These are phyloP conservation scores for Fusarium sp. DNA, from an alignment of 2,329 filamentous ascomycete species.

Conservation along the genomic window DNA sequence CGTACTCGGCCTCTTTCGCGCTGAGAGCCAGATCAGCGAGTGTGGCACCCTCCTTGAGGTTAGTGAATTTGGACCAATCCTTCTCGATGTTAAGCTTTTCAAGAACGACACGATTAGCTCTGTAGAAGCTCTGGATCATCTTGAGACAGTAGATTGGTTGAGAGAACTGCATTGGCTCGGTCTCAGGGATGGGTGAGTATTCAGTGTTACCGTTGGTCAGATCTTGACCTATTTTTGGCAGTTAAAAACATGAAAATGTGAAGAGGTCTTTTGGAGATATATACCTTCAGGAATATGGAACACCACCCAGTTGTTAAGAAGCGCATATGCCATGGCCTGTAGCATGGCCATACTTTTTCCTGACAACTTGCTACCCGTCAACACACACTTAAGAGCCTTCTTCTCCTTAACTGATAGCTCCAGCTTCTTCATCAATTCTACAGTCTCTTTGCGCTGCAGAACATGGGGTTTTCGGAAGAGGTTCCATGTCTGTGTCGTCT, in stretches of 20 bases:
- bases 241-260: not conserved
- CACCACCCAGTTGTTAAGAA: slow-evolving; percentile 88
- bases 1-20: slow-evolving; percentile 78
- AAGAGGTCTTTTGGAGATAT: not conserved
- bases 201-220: slow-evolving; percentile 83
- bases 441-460: slow-evolving; percentile 82
- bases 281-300: slow-evolving; percentile 90
- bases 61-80: slow-evolving; percentile 58
- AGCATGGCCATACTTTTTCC: slow-evolving; percentile 91
- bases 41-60: slow-evolving; percentile 66
- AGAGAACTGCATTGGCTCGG: slow-evolving; percentile 72
- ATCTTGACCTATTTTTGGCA: slow-evolving; percentile 71
- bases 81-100: slow-evolving; percentile 59
- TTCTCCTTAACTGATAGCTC: slow-evolving; percentile 64
- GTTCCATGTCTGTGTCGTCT: slow-evolving; percentile 87
- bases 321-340: slow-evolving; percentile 84
- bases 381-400: slow-evolving; percentile 71
- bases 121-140: slow-evolving; percentile 78
- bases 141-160: slow-evolving; percentile 83
- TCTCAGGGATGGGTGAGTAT: slow-evolving; percentile 77
- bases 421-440: slow-evolving; percentile 75
- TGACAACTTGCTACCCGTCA: slow-evolving; percentile 78
- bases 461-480: slow-evolving; percentile 86
- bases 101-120: slow-evolving; percentile 78
- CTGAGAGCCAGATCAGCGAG: slow-evolving; percentile 78